Evolutionary conservation across 805 yeast species (phyloP), one percentile per base, ranked within the genome.

Genomic region (Candida vartiovaarae): DNA sequence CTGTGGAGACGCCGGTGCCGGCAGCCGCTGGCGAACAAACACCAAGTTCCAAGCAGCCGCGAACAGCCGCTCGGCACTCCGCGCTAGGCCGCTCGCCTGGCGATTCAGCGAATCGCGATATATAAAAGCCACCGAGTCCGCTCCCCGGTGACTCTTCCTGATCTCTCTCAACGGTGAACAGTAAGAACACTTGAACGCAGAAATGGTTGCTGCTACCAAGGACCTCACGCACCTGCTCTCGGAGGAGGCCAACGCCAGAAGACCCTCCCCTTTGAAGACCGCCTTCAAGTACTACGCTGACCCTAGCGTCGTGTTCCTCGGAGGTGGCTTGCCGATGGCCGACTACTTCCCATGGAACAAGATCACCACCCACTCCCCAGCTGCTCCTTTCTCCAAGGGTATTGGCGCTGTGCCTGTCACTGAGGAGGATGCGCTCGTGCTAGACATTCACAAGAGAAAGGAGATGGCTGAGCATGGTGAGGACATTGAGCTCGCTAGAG

Each of bases 271-370:
- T 10, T 74, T 91, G 65, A 91, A 93, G 68, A 67, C 78, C 34
- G 95, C 95, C 15, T 87, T 91, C 72, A 80, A 79, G 60, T 83
- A 84, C 69, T 83, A 70, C 58, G 68, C 70, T 36, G 74, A 77
- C 50, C 96, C 95, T 31, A 78, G 82, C 42, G 72, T 93, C 59
- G 80, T 88, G 44, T 90, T 89, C 61, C 75, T 91, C 44, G 98
- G 97, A 43, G 99, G 98, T 56, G 99, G 99, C 6, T 75, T 91
- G 55, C 99, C 99, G 10, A 68, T 87, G 62, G 70, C 96, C 26
- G 91, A 84, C 50, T 84, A 86, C 66, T 91, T 91, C 75, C 98
- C 99, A 36, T 87, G 91, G 75, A 87, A 89, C 56, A 76, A 79
- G 52, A 62, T 91, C 45, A 62, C 73, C 24, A 82, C 84, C 10